These are phyloP conservation scores for Globisporangium radiosum DNA, from an alignment of 352 stramenopile species.

Conservation along the genomic window DNA sequence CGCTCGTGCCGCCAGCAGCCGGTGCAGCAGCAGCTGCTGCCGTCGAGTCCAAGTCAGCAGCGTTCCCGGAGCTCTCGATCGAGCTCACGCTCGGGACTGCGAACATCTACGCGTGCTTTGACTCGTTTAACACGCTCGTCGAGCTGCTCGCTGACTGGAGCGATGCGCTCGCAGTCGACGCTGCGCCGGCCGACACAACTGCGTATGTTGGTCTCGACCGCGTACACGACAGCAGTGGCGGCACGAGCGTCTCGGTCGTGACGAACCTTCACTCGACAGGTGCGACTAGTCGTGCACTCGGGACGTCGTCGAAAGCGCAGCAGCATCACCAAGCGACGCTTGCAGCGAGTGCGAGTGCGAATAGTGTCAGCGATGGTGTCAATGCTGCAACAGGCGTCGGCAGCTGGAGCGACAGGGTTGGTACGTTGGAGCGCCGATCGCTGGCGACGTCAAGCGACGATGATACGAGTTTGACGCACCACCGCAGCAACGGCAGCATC, in stretches of 20 bases:
- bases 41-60: not conserved
- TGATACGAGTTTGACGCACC: not conserved
- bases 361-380: not conserved
- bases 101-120: slow-evolving; percentile 87
- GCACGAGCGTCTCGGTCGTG: slow-evolving; percentile 42
- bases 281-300: slow-evolving; percentile 19
- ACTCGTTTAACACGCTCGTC: slow-evolving; percentile 85
- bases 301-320: slow-evolving; percentile 1
- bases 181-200: slow-evolving; percentile 61
- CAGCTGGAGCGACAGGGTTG: not conserved
- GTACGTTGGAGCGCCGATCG: not conserved
- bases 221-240: slow-evolving; percentile 37
- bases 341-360: not conserved
- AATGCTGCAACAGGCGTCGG: not conserved
- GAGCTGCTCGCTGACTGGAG: slow-evolving; percentile 64
- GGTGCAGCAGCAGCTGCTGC: slow-evolving; percentile 3
- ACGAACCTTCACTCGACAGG: slow-evolving; percentile 55
- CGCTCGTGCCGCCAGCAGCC: slow-evolving; percentile 37
- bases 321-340: slow-evolving; percentile 1
- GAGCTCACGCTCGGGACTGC: slow-evolving; percentile 79
- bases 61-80: slow-evolving; percentile 64
- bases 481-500: not conserved
- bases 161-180: slow-evolving; percentile 59
- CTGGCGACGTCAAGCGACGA: not conserved
- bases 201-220: slow-evolving; percentile 75